Evolutionary conservation across 116 monocot genomes (phyloP).

Genomic region (Trichopus zeylanicus): DNA sequence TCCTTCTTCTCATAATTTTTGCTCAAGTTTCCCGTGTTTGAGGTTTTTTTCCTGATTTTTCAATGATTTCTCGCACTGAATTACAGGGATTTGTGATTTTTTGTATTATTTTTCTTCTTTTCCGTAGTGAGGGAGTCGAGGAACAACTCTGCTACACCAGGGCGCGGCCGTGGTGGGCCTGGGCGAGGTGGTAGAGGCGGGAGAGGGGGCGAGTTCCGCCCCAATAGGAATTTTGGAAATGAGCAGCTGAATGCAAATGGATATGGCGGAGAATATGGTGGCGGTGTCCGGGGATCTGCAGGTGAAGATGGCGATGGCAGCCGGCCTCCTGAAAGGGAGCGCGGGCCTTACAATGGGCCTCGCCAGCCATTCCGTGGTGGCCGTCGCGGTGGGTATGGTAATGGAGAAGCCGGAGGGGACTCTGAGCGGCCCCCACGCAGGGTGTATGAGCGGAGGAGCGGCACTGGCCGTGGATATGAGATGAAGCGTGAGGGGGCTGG

Average conservation of each 20-base stretch:
- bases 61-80: neutral
- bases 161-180: constrained; percentile 17
- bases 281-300: constrained; percentile 6
- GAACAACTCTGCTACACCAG: neutral
- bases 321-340: constrained; percentile 11
- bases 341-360: constrained; percentile 4
- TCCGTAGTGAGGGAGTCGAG: constrained; percentile 23
- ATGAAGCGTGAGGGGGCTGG: constrained; percentile 34
- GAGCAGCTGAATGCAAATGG: constrained; percentile 16
- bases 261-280: constrained; percentile 13
- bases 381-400: constrained; percentile 23
- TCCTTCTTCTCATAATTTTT: neutral
- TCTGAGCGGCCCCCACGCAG: constrained; percentile 21
- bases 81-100: neutral
- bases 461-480: constrained; percentile 37
- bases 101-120: neutral
- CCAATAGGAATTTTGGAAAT: constrained; percentile 14
- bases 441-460: constrained; percentile 40
- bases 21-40: neutral
- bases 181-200: constrained; percentile 23
- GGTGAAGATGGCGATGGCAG: constrained; percentile 18
- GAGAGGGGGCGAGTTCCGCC: constrained; percentile 13
- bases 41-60: neutral
- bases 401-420: constrained; percentile 25
- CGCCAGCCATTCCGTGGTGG: constrained; percentile 32